These are phyloP conservation scores for Hansenula sp. DNA, from an alignment of 1,139 yeast species.

Conservation along the genomic window DNA sequence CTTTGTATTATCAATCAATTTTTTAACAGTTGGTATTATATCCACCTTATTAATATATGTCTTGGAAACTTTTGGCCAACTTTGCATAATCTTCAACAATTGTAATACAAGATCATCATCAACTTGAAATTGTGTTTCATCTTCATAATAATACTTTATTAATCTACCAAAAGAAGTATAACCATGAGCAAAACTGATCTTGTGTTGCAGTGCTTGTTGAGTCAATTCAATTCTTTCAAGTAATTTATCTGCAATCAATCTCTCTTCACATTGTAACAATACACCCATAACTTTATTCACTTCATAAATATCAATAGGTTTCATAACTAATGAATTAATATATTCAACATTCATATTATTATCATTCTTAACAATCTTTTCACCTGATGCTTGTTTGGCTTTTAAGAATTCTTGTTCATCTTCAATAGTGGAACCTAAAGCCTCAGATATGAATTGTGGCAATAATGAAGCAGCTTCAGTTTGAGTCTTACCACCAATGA, in stretches of 20 bases:
- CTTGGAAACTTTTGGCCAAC: constrained; percentile 80
- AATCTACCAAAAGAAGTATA: constrained; percentile 71
- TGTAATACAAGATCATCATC: constrained; percentile 36
- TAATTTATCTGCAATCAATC: constrained; percentile 59
- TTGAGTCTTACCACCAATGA: constrained; percentile 95
- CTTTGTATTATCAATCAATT: constrained; percentile 28
- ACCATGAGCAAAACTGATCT: constrained; percentile 79
- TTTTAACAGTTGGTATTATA: constrained; percentile 60
- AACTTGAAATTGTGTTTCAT: constrained; percentile 21
- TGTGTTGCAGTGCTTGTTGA: constrained; percentile 49
- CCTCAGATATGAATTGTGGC: constrained; percentile 82
- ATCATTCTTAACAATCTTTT: constrained; percentile 45
- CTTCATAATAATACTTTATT: constrained; percentile 35
- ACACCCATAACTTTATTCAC: constrained; percentile 82
- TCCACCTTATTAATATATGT: constrained; percentile 79
- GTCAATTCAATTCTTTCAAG: constrained; percentile 63
- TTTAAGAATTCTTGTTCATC: constrained; percentile 62
- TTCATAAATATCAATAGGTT: constrained; percentile 50
- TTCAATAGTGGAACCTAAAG: constrained; percentile 71
- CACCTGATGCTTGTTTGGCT: constrained; percentile 46
- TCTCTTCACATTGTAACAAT: constrained; percentile 71
- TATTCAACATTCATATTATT: constrained; percentile 62
- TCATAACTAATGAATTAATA: constrained; percentile 53
- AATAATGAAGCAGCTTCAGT: constrained; percentile 82
- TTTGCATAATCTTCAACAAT: constrained; percentile 52